Percentiles rank a stretch among this genome's conserved stretches.
Evolutionary conservation across 2,329 filamentous ascomycete genomes (phyloP).

Genomic region (Davidsoniella neocaledoniae): DNA sequence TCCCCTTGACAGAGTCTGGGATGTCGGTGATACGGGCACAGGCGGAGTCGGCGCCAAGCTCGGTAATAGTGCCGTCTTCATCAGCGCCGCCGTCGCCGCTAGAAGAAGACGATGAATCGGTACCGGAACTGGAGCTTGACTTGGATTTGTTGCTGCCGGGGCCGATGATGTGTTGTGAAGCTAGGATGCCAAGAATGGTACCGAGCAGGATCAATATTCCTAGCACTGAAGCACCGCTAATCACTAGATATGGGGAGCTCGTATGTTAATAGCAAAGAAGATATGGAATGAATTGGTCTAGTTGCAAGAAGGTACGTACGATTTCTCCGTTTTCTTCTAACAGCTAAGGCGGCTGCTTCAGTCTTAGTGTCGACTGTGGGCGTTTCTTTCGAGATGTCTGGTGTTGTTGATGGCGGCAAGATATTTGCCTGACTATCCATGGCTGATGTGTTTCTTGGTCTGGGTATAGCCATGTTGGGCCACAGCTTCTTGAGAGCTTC

Average conservation of each 20-base stretch:
- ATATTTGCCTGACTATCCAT: constrained; percentile 6
- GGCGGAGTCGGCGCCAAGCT: not conserved
- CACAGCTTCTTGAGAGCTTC: too few species aligned
- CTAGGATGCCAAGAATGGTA: constrained; percentile 9
- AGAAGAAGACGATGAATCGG: not conserved
- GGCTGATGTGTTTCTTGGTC: not conserved
- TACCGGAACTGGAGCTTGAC: not conserved
- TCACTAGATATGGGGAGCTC: not conserved
- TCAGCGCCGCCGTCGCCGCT: not conserved
- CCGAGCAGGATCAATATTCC: constrained; percentile 1
- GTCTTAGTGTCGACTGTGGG: not conserved
- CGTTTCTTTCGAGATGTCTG: not conserved
- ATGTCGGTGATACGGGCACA: constrained; percentile 17
- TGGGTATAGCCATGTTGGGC: too few species aligned
- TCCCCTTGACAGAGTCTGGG: constrained; percentile 40
- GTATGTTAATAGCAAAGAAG: not conserved
- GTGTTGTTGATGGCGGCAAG: not conserved
- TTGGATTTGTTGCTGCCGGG: constrained; percentile 5
- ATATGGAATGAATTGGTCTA: not conserved
- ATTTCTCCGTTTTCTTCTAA: not conserved
- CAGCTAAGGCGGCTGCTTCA: not conserved
- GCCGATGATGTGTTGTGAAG: constrained; percentile 6
- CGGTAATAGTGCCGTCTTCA: not conserved
- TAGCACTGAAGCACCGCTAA: constrained; percentile 1
- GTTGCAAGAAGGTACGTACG: not conserved